Evolutionary conservation across 2,329 filamentous ascomycete species (phyloP).

Genomic region (Colletotrichum eremochloae): DNA sequence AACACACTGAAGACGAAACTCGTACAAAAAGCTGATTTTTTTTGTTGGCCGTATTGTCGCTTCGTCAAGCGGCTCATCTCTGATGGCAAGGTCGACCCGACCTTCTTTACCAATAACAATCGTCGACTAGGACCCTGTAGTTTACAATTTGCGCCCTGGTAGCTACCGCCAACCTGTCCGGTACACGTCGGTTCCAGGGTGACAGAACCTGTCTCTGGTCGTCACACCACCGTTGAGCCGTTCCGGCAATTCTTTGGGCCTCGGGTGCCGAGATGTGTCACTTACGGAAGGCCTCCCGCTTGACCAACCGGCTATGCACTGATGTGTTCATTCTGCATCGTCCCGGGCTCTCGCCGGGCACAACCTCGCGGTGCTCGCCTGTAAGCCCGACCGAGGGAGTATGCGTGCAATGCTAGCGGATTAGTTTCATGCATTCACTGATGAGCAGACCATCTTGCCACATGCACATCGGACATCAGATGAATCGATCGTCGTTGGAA

Average conservation of each 20-base stretch:
- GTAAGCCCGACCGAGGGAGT: background rate
- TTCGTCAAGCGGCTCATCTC: background rate
- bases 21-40: background rate
- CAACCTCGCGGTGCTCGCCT: background rate
- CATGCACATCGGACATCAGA: slow-evolving; percentile 6
- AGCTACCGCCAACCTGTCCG: background rate
- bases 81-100: background rate
- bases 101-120: background rate
- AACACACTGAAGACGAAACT: background rate
- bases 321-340: background rate
- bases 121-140: background rate
- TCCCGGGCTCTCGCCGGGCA: background rate
- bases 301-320: background rate
- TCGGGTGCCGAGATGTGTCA: slow-evolving; percentile 31
- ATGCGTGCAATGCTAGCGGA: background rate
- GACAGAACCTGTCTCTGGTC: slow-evolving; percentile 11
- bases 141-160: background rate
- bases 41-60: background rate
- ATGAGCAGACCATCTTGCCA: background rate
- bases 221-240: background rate
- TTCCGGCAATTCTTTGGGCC: slow-evolving; percentile 19
- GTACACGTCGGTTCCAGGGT: background rate
- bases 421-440: no score
- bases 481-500: slow-evolving; percentile 9
- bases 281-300: background rate